A percentile compares a stretch with the other conserved stretches of the same genome.
Evolutionary conservation across 768 basidiomycete species (phyloP).

Genomic region (Boletus subcaerulescens): DNA sequence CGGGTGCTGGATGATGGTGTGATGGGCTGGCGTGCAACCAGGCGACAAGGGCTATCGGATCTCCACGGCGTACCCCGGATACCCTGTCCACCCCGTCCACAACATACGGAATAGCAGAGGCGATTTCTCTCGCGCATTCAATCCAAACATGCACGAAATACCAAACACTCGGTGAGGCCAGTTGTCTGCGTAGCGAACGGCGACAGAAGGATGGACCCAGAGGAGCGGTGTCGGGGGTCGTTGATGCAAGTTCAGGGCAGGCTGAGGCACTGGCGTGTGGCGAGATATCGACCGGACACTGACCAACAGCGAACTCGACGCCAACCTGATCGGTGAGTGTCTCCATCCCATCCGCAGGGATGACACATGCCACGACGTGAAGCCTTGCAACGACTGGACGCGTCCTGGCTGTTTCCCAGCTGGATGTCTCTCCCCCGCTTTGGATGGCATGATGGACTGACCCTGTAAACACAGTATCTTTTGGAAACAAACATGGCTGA

Average conservation of each 20-base stretch:
- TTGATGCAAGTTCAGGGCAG: constrained; percentile 26
- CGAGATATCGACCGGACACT: constrained; percentile 6
- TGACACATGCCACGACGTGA: not conserved
- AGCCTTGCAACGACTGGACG: not conserved
- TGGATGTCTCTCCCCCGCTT: constrained; percentile 46
- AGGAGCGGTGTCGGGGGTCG: constrained; percentile 20
- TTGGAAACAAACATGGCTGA: constrained; percentile 65
- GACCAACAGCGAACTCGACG: constrained; percentile 20
- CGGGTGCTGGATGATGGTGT: constrained; percentile 7
- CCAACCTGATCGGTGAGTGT: constrained; percentile 38
- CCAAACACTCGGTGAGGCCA: no score
- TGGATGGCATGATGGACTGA: constrained; percentile 44
- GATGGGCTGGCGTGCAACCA: no score
- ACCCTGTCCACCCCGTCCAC: not conserved
- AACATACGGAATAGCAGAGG: not conserved
- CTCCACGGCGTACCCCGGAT: constrained; percentile 15
- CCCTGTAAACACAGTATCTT: constrained; percentile 23
- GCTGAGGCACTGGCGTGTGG: not conserved
- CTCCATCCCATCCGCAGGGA: not conserved
- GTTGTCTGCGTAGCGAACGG: not conserved
- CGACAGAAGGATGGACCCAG: constrained; percentile 7
- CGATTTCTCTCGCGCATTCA: not conserved
- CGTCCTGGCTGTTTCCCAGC: constrained; percentile 16
- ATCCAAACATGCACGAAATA: not conserved
- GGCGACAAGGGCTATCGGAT: not conserved